Evolutionary conservation across 139 green algal species (phyloP).

Genomic region (Chlamydomonas sp.): DNA sequence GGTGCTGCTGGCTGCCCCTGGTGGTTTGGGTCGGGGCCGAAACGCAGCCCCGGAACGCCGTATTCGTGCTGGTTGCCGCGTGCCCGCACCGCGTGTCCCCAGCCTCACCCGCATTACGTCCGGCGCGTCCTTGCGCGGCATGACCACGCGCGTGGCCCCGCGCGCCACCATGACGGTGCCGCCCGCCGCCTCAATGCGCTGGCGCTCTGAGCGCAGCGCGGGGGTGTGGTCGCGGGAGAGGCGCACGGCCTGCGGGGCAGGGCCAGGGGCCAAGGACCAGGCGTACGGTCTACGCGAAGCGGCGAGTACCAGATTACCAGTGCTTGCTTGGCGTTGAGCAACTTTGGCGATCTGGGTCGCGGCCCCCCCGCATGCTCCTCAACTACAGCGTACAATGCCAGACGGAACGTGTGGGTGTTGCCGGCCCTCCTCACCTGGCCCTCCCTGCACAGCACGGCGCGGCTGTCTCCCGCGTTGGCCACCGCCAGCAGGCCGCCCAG

Average conservation of each 20-base stretch:
- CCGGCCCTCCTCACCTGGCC: slow-evolving; percentile 35
- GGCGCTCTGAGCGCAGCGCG: slow-evolving; percentile 68
- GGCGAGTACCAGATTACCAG: too few species aligned
- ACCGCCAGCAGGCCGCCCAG: slow-evolving; percentile 63
- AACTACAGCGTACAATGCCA: too few species aligned
- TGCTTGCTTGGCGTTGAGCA: too few species aligned
- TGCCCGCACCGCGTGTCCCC: too few species aligned
- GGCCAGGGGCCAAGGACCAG: background rate
- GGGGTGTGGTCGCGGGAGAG: slow-evolving; percentile 86
- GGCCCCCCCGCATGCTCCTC: too few species aligned
- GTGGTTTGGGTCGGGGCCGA: too few species aligned
- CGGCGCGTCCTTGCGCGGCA: background rate
- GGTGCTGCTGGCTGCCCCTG: too few species aligned
- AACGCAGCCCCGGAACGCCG: too few species aligned
- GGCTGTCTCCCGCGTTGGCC: slow-evolving; percentile 89
- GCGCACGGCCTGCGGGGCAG: slow-evolving; percentile 51
- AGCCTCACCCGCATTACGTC: slow-evolving; percentile 20
- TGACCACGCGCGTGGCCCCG: slow-evolving; percentile 74
- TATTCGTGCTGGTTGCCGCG: too few species aligned
- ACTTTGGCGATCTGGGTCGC: too few species aligned
- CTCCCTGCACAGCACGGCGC: slow-evolving; percentile 79
- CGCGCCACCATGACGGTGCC: slow-evolving; percentile 52
- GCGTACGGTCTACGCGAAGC: too few species aligned
- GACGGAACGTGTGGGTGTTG: too few species aligned
- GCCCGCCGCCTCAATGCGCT: slow-evolving; percentile 69